Evolutionary conservation across 768 basidiomycete genomes (phyloP), one percentile per base, ranked within the genome.

Genomic region (Termitomyces sp.): DNA sequence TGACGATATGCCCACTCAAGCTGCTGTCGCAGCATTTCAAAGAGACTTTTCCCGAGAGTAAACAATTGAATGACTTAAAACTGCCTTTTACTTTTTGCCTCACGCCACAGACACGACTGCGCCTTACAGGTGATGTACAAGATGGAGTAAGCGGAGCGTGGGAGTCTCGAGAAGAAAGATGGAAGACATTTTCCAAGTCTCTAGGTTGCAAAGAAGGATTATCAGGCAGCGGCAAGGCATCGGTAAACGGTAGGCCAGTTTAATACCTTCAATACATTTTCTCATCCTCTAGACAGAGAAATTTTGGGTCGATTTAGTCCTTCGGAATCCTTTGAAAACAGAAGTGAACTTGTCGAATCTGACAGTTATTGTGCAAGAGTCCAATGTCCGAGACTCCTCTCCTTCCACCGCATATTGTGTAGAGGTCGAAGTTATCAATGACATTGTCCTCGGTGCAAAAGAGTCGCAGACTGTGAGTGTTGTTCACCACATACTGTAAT

Each of bases 251-350:
- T 90, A 63, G 63, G 74, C 56, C 28, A 60, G 35, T 33, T 28
- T 50, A 16, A 3, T 35, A 36, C 38, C 30, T 5, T 26, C 30
- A 45, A 20, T 44, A 20, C 26, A 46, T 41, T 52, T 58, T 48
- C 58, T 58, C 61, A 48, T 47, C 52, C 51, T 52, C 46, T 44
- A 30, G 59, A 24, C 59, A 93, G 92, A 93, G 69, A 70, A 73
- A 2, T 91, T 93, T 63, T 92, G 86, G 85, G 74, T 92, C 40
- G 90, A 93, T 62, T 62, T 94, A 26, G 76, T 76, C 5, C 50
- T 94, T 58, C 76, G 72, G 48, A 94, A 94, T 66, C 90, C 90
- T 18, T 70, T 94, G 43, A 80, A 88, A 59, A 76, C 87, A 6
- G 90, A 90, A 52, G 76, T 94, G n/a, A 83, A 77, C 52, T 66